A percentile compares a stretch with the other conserved stretches of the same genome.
phyloP scores from a whole-genome alignment of 1,139 yeast genomes.

The Spencermartinsiella ligniputridi region DNA sequence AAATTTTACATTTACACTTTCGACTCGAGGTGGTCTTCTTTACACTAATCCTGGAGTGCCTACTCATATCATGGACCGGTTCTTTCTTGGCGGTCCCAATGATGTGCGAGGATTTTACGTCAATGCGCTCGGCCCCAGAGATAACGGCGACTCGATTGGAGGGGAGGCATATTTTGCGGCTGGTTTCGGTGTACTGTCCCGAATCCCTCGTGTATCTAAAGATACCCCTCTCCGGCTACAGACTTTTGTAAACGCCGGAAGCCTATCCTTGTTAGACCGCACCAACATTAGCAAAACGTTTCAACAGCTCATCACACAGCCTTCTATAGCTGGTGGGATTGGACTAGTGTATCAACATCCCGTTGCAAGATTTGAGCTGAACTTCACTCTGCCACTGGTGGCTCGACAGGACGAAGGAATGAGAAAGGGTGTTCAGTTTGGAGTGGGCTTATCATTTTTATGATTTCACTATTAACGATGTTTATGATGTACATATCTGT shows the following conservation, averaged over 20 bases:
- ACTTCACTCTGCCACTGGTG: slow-evolving; percentile 72
- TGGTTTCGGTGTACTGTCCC: slow-evolving; percentile 63
- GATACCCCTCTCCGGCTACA: slow-evolving; percentile 69
- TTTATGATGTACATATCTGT: no score
- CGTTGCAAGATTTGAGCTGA: slow-evolving; percentile 84
- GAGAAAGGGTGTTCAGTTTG: slow-evolving; percentile 87
- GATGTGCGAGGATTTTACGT: slow-evolving; percentile 72
- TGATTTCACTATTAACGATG: no score
- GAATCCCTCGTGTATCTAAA: slow-evolving; percentile 48
- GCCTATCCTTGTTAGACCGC: slow-evolving; percentile 44
- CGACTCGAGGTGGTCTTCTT: slow-evolving; percentile 54
- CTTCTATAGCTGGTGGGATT: slow-evolving; percentile 30
- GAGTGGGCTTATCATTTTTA: slow-evolving; percentile 81
- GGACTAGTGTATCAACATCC: slow-evolving; percentile 84
- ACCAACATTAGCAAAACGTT: slow-evolving; percentile 4
- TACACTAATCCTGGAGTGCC: slow-evolving; percentile 30
- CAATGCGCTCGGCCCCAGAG: slow-evolving; percentile 85
- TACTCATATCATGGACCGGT: slow-evolving; percentile 40
- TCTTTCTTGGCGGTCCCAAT: slow-evolving; percentile 75
- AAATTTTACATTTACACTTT: slow-evolving; percentile 26
- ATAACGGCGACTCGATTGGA: slow-evolving; percentile 54
- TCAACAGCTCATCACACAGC: slow-evolving; percentile 15
- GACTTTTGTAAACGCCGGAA: slow-evolving; percentile 68
- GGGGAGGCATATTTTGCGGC: slow-evolving; percentile 72
- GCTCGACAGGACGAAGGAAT: slow-evolving; percentile 60